These are phyloP conservation scores for Boletus pseudopeckii DNA, from an alignment of 768 basidiomycete genomes.

Conservation along the genomic window DNA sequence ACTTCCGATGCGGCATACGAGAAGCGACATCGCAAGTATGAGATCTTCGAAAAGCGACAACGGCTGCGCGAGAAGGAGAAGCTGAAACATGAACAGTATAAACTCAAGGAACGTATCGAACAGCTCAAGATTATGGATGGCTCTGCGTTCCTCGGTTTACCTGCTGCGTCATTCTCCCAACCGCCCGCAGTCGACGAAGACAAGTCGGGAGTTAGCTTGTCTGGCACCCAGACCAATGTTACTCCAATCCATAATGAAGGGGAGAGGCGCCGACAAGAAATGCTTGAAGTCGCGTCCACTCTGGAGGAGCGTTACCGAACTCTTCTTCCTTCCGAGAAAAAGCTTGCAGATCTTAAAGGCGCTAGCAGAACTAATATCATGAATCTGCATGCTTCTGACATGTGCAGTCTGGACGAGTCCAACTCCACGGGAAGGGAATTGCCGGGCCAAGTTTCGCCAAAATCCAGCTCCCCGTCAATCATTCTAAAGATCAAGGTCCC, in stretches of 20 bases:
- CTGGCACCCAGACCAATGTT: conserved; percentile 38
- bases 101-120: conserved; percentile 85
- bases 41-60: conserved; percentile 80
- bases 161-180: conserved; percentile 54
- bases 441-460: conserved; percentile 12
- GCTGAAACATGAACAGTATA: conserved; percentile 87
- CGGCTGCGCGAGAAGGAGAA: conserved; percentile 89
- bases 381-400: conserved; percentile 15
- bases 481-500: conserved; percentile 36
- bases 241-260: conserved; percentile 50
- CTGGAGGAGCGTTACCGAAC: conserved; percentile 72
- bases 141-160: conserved; percentile 61
- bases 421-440: conserved; percentile 6
- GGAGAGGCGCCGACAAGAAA: conserved; percentile 69
- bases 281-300: conserved; percentile 63
- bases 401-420: conserved; percentile 14
- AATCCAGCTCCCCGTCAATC: conserved; percentile 23
- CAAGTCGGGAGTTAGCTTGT: conserved; percentile 27
- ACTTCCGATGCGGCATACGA: conserved; percentile 80
- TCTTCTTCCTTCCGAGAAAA: conserved; percentile 67
- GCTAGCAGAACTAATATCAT: conserved; percentile 19
- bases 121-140: conserved; percentile 74
- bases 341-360: conserved; percentile 33
- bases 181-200: conserved; percentile 26
- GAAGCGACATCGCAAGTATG: conserved; percentile 82